These are phyloP conservation scores for Mollisia scopiformis DNA, from an alignment of 2,329 filamentous ascomycete genomes.

Conservation along the genomic window DNA sequence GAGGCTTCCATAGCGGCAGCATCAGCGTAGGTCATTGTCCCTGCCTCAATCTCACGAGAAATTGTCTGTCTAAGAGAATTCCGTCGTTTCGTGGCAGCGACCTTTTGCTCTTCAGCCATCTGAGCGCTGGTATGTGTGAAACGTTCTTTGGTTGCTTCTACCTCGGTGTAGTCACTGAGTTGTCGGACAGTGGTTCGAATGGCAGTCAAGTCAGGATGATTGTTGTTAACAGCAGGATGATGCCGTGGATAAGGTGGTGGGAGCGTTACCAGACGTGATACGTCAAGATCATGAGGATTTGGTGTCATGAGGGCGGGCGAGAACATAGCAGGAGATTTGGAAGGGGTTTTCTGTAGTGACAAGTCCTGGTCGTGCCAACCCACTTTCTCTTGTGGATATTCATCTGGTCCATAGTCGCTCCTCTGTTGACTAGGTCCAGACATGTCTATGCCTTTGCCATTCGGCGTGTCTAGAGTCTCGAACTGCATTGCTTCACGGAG, in stretches of 20 bases:
- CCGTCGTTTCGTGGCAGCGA: slow-evolving; percentile 55
- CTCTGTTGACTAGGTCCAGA: slow-evolving; percentile 36
- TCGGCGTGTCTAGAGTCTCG: slow-evolving; percentile 41
- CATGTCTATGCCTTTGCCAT: slow-evolving; percentile 27
- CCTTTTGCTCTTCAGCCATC: slow-evolving; percentile 57
- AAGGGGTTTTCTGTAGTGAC: slow-evolving; percentile 30
- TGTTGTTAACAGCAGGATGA: slow-evolving; percentile 95
- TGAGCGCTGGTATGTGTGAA: slow-evolving; percentile 60
- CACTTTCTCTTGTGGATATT: slow-evolving; percentile 68
- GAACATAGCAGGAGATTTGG: slow-evolving; percentile 31
- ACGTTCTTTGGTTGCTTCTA: slow-evolving; percentile 68
- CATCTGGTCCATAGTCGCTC: slow-evolving; percentile 42
- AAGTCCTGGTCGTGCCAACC: slow-evolving; percentile 50
- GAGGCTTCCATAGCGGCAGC: slow-evolving; percentile 82
- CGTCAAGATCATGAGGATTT: slow-evolving; percentile 68
- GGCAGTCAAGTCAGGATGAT: slow-evolving; percentile 82
- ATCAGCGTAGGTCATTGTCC: slow-evolving; percentile 80
- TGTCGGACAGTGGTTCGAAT: slow-evolving; percentile 75
- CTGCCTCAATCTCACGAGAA: slow-evolving; percentile 76
- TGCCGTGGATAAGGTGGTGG: slow-evolving; percentile 94
- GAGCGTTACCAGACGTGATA: slow-evolving; percentile 89
- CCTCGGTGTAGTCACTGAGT: slow-evolving; percentile 73
- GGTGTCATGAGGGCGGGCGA: slow-evolving; percentile 47
- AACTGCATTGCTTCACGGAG: slow-evolving; percentile 73
- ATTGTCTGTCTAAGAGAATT: slow-evolving; percentile 74